Evolutionary conservation across 129 eudicot species (phyloP), one percentile per base, ranked within the genome.

Genomic region (Chrysanthemum seticuspe): DNA sequence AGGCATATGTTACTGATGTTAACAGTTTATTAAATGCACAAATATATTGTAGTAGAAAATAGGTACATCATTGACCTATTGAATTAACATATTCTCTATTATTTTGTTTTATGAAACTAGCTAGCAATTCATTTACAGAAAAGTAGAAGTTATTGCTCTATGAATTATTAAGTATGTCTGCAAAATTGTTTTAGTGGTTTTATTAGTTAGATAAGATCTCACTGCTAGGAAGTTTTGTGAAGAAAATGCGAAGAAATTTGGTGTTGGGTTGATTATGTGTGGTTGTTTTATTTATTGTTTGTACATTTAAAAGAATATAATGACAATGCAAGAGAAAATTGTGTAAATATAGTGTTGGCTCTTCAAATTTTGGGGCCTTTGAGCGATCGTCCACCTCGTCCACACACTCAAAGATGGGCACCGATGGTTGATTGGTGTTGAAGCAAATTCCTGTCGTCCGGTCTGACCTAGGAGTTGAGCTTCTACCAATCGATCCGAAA

Each of bases 11-110:
- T 53, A 18, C 44, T 66, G 57, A 65, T 75, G 73, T 55, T 10
- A 75, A 50, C 67, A 69, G 50, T 54, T 62, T 70, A 62, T 57
- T 62, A 47, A 51, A 62, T 70, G 72, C 76, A 77, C 76, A 70
- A 52, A 36, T 70, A 52, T 50, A 15, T 63, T 70, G 51, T 63
- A 60, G 65, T 60, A 60, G 16, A 60, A 60, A 9, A 9, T 29
- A 59, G 65, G 34, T 44, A 66, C 73, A 56, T 66, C 56, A 29
- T 61, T 75, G 67, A 29, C 59, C 59, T 66, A 45, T 75, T 75
- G 57, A 61, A 76, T 62, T 69, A 9, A 61, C 13, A 23, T 47
- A 49, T 4, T 40, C 21, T 13, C 65, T 53, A n/a, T 76, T 60
- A 19, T 59, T 27, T 77, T 69, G 71, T 77, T 25, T 14, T 71